Evolutionary conservation across 176 grass and related monocot genomes (phyloP).

Genomic region (Cymbopogon citratus): DNA sequence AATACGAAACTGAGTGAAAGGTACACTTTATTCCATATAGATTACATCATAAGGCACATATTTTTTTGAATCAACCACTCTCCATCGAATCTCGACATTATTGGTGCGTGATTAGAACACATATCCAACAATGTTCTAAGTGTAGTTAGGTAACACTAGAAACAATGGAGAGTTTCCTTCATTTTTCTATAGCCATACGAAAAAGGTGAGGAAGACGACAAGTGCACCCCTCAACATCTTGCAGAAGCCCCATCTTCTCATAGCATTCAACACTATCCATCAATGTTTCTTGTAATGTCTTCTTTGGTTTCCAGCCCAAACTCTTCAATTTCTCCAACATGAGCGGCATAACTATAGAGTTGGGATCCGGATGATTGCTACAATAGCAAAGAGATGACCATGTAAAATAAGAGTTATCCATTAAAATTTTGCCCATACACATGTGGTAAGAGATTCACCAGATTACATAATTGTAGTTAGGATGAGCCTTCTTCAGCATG

Average conservation of each 20-base stretch:
- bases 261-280: constrained; percentile 18
- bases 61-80: not conserved
- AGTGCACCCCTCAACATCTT: not conserved
- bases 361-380: not conserved
- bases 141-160: not conserved
- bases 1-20: not conserved
- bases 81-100: not conserved
- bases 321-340: constrained; percentile 28
- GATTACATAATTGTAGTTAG: not conserved
- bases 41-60: not conserved
- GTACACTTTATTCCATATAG: not conserved
- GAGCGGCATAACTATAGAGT: not conserved
- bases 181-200: constrained; percentile 4
- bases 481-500: not conserved
- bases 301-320: constrained; percentile 25
- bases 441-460: not conserved
- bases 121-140: not conserved
- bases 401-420: not conserved
- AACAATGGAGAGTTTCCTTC: not conserved
- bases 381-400: not conserved
- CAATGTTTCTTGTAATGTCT: constrained; percentile 21
- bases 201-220: not conserved
- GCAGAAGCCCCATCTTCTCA: constrained; percentile 21
- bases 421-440: not conserved
- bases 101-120: not conserved